Base-by-base conservation (phyloP, 257 asterid genomes). In the Nicotiana attenuata region DNA sequence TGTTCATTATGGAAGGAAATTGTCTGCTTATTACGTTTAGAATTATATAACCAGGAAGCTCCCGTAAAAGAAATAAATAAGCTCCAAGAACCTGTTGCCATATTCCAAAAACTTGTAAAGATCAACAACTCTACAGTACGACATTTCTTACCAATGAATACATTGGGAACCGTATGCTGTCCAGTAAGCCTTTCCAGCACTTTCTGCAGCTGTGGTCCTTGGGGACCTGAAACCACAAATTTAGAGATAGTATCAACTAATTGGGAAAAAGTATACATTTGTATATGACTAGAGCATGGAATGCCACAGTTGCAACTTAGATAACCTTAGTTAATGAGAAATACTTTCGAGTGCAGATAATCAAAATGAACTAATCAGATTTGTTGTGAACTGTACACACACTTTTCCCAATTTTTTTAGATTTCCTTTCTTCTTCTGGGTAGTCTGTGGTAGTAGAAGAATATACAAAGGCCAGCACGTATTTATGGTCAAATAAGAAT, bases 81-180 rank as follows among this genome's bases (percentile, higher is more conserved):
- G 60, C 35, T 45, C 35, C 78, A 71, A 45, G 38, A 14, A 14
- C 24, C 17, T 73, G 24, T 1, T 13, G 38, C 13, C 78, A 73
- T 73, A 73, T 47, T 29, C 78, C 78, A 73, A 47, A 47, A 19
- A 22, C 4, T 22, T 45, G 60, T 45, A 20, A 14, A 47, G 41
- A 7, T 50, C 63, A 73, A 73, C 63, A 75, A 50, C 15, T 65
- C 38, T 24, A 80, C 45, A 47, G 59, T 78, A 26, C 56, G 53
- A 60, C 78, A 83, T 65, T 82, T 83, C 86, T 77, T 86, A 96
- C 99, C 99, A 86, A 96, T 90, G 81, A 96, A 96, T 61, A 96
- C 98, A 83, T 96, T 96, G 7, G 99, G 99, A 64, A 96, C 99
- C 0, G 99, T 96, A 81, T 84, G 88, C 61, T 96, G 99, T 81